Evolutionary conservation across 1,284 basidiomycete genomes (phyloP).

Genomic region (Melampsora americana): DNA sequence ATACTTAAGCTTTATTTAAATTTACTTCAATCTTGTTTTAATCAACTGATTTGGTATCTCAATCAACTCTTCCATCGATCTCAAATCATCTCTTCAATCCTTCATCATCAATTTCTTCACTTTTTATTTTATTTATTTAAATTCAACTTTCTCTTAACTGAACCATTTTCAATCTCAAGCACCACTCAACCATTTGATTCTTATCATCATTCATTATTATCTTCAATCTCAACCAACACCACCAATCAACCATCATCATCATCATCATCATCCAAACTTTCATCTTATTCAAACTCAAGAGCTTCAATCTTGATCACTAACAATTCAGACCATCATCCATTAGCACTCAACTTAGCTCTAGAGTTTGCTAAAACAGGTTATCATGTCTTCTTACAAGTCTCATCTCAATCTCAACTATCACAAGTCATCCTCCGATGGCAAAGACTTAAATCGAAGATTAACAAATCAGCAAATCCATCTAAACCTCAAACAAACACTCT

Average conservation of each 20-base stretch:
- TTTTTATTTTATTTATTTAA: not conserved
- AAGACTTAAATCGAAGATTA: constrained; percentile 19
- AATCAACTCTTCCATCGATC: not conserved
- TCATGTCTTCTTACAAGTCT: constrained; percentile 27
- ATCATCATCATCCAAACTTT: not conserved
- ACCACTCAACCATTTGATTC: not conserved
- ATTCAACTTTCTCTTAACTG: not conserved
- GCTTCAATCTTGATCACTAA: constrained; percentile 21
- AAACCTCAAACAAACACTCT: too few relatives aligned
- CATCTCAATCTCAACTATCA: constrained; percentile 13
- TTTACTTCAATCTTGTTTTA: not conserved
- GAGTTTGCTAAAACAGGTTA: constrained; percentile 8
- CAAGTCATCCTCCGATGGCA: constrained; percentile 17
- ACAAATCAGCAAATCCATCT: not conserved
- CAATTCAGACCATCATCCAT: constrained; percentile 14
- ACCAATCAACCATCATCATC: not conserved
- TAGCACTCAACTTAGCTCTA: not conserved
- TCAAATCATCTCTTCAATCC: not conserved
- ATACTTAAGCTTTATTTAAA: not conserved
- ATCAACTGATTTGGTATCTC: not conserved
- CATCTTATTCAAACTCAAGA: not conserved
- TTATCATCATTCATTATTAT: not conserved
- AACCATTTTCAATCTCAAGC: not conserved
- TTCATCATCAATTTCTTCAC: not conserved
- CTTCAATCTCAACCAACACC: not conserved